Evolutionary conservation across 2,329 filamentous ascomycete genomes (phyloP).

Genomic region (Aspergillus tamarii): DNA sequence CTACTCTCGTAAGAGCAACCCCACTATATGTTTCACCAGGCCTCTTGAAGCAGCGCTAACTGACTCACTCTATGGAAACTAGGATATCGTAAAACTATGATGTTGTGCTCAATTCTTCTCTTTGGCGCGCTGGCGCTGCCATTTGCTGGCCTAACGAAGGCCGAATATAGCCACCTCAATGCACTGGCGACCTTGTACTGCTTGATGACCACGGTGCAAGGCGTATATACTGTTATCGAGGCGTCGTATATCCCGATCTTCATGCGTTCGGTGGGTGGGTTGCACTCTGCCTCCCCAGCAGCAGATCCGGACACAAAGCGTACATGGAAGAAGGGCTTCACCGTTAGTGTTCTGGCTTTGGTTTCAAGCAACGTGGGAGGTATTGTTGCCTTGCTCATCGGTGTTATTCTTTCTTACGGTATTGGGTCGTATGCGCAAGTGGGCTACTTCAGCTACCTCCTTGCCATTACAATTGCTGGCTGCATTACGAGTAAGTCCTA

Average conservation of each 20-base stretch:
- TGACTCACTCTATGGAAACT: background rate
- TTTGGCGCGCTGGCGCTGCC: constrained; percentile 14
- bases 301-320: background rate
- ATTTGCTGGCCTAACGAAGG: constrained; percentile 18
- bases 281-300: constrained; percentile 2
- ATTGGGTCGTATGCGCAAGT: constrained; percentile 14
- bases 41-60: background rate
- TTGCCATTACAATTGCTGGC: constrained; percentile 19
- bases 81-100: constrained; percentile 1
- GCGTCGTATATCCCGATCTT: constrained; percentile 27
- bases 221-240: constrained; percentile 23
- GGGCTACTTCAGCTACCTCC: constrained; percentile 18
- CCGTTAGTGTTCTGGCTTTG: constrained; percentile 17
- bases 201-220: constrained; percentile 20
- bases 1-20: constrained; percentile 18
- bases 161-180: constrained; percentile 19
- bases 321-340: constrained; percentile 18
- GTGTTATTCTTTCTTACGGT: constrained; percentile 18
- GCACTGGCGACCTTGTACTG: constrained; percentile 19
- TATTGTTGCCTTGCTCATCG: constrained; percentile 15
- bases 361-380: constrained; percentile 18
- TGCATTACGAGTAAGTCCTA: constrained; percentile 17
- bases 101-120: background rate
- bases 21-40: background rate
- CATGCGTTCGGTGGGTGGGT: constrained; percentile 23